A percentile compares a stretch with the other conserved stretches of the same genome.
These are phyloP conservation scores for Lanmaoa rubissima DNA, from an alignment of 768 basidiomycete genomes.

Conservation along the genomic window DNA sequence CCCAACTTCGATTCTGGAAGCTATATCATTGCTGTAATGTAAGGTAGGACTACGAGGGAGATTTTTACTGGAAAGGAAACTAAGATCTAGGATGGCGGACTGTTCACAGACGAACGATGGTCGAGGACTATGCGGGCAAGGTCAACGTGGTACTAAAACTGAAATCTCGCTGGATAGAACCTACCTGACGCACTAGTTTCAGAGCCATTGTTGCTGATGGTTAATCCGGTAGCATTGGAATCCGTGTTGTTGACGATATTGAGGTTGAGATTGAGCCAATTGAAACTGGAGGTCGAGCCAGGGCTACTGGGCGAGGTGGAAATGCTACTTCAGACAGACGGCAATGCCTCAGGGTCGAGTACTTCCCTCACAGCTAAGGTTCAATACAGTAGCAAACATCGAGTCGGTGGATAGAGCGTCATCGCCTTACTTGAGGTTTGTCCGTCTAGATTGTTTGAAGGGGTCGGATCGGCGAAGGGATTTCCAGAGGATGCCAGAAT, in stretches of 20 bases:
- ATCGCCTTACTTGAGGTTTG: background rate
- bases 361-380: background rate
- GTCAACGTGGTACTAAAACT: background rate
- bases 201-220: background rate
- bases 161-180: background rate
- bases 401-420: background rate
- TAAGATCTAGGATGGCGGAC: background rate
- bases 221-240: background rate
- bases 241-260: background rate
- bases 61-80: background rate
- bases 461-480: background rate
- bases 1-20: background rate
- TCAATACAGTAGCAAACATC: background rate
- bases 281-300: background rate
- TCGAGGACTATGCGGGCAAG: too few relatives aligned
- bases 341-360: background rate
- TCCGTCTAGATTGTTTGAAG: background rate
- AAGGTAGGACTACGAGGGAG: background rate
- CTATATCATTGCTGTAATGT: background rate
- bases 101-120: background rate
- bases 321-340: background rate
- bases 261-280: background rate
- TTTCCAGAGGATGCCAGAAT: background rate
- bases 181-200: slow-evolving; percentile 2
- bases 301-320: slow-evolving; percentile 2